phyloP scores from a whole-genome alignment of 176 grass and related monocot species.

The sorghum (Sorghum bicolor) region DNA sequence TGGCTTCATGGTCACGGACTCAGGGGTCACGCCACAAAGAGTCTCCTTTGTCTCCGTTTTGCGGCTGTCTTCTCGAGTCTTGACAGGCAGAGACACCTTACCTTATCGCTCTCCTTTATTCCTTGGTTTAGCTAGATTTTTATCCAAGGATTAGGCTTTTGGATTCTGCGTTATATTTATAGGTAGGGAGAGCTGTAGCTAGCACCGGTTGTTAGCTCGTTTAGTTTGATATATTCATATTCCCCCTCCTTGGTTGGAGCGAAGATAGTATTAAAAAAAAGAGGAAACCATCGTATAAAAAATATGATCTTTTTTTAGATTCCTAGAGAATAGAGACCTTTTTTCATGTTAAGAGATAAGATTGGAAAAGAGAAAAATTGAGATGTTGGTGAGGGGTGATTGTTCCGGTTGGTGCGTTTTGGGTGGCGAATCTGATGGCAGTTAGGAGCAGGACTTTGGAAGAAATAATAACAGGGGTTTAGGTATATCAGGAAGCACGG shows the following conservation, averaged over 20 bases:
- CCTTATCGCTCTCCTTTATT: slow-evolving; percentile 8
- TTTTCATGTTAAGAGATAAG: background rate
- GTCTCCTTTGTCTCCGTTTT: background rate
- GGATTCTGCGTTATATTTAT: slow-evolving; percentile 8
- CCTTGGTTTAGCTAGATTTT: background rate
- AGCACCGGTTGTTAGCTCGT: background rate
- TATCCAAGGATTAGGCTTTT: background rate
- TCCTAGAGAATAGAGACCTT: background rate
- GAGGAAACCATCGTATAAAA: background rate
- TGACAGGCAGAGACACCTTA: background rate
- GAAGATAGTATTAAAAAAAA: background rate
- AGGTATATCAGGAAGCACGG: background rate
- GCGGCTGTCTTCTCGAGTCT: background rate
- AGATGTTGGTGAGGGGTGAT: slow-evolving; percentile 1
- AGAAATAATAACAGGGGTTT: background rate
- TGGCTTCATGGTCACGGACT: slow-evolving; percentile 56
- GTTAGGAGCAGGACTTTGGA: slow-evolving; percentile 26
- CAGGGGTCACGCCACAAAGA: background rate
- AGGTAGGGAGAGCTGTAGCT: background rate
- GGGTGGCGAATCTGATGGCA: slow-evolving; percentile 46
- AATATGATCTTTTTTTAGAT: background rate
- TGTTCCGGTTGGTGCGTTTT: slow-evolving; percentile 29
- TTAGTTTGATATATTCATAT: background rate
- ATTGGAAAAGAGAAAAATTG: background rate
- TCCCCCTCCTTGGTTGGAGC: background rate